phyloP scores from a whole-genome alignment of 306 rosid genomes.

The Cyclanthera cordifolia region DNA sequence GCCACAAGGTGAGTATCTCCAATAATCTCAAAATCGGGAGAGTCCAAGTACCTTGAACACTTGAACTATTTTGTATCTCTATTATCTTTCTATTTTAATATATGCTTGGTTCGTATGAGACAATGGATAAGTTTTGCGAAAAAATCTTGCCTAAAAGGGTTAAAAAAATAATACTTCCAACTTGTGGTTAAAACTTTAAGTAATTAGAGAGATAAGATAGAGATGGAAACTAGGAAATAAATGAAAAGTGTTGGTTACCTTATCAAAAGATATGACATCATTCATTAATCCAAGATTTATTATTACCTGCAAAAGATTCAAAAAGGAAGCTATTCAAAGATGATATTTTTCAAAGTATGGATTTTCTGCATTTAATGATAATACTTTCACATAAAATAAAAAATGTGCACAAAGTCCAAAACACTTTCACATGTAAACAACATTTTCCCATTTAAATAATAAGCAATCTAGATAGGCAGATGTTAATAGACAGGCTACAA shows the following conservation, averaged over 20 bases:
- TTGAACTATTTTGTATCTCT: too few relatives aligned
- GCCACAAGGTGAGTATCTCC: too few relatives aligned
- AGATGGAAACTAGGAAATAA: background rate
- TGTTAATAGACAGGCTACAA: background rate
- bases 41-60: too few relatives aligned
- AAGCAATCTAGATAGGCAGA: background rate
- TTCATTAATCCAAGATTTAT: constrained; percentile 67
- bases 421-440: background rate
- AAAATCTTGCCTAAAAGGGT: background rate
- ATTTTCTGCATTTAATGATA: background rate
- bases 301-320: constrained; percentile 63
- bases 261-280: constrained; percentile 59
- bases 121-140: background rate
- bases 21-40: too few relatives aligned
- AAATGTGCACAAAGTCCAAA: background rate
- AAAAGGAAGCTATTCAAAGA: constrained; percentile 7
- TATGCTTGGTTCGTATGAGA: too few relatives aligned
- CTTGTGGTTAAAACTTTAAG: background rate
- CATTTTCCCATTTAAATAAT: background rate
- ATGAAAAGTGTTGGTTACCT: constrained; percentile 41
- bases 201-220: background rate
- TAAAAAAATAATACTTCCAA: background rate
- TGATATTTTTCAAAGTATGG: background rate
- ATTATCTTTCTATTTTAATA: too few relatives aligned
- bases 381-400: background rate